A percentile compares a stretch with the other conserved stretches of the same genome.
Evolutionary conservation across 1,284 basidiomycete species (phyloP).

Genomic region (Pseudozyma tsukubaensis): DNA sequence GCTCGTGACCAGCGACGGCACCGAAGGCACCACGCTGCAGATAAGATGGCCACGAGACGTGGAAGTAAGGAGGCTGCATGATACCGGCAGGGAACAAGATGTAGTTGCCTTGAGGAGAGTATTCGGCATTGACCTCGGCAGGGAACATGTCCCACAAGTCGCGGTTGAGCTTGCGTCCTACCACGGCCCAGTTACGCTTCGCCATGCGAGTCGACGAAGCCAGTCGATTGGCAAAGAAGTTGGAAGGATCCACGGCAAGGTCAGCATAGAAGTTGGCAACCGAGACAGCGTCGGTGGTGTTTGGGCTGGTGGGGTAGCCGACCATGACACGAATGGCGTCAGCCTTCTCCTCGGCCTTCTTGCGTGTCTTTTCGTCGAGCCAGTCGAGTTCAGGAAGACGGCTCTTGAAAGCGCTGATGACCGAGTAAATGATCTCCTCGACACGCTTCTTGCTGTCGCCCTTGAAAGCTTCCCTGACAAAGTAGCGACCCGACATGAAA

Average conservation of each 20-base stretch:
- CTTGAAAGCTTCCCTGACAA: conserved; percentile 86
- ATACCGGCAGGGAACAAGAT: conserved; percentile 98
- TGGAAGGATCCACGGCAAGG: conserved; percentile 76
- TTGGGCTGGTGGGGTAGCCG: conserved; percentile 86
- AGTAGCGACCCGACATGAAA: conserved; percentile 74
- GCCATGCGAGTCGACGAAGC: conserved; percentile 72
- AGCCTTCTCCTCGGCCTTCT: conserved; percentile 87
- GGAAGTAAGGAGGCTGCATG: conserved; percentile 91
- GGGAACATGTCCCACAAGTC: conserved; percentile 91
- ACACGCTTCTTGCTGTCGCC: conserved; percentile 83
- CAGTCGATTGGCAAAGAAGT: conserved; percentile 87
- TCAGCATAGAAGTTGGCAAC: conserved; percentile 80
- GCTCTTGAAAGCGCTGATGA: conserved; percentile 84
- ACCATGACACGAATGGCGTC: conserved; percentile 84
- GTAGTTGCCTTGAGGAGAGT: conserved; percentile 71
- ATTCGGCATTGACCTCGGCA: conserved; percentile 71
- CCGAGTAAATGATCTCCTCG: conserved; percentile 86
- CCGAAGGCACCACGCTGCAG: conserved; percentile 79
- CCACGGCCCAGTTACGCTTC: conserved; percentile 76
- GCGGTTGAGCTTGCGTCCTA: conserved; percentile 80
- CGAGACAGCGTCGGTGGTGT: conserved; percentile 80
- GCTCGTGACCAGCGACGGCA: conserved; percentile 61
- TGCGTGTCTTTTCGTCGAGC: conserved; percentile 89
- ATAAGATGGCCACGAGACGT: conserved; percentile 84
- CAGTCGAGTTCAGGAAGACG: conserved; percentile 83